These are phyloP conservation scores for Neospora caninum DNA, from an alignment of 169 alveolate genomes.

Conservation along the genomic window DNA sequence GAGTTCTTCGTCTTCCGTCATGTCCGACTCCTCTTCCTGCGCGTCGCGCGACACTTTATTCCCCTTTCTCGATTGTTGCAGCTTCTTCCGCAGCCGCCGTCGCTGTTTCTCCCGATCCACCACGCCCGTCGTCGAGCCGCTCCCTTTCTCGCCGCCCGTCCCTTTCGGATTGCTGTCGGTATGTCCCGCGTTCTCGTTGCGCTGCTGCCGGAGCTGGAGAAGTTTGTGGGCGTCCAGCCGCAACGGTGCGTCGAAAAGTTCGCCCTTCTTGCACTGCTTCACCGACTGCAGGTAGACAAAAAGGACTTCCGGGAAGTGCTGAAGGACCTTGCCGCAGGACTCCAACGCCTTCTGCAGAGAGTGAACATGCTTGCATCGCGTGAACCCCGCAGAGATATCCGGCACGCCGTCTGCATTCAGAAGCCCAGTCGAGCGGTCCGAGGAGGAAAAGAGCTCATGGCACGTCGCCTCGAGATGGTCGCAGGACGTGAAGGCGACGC, in stretches of 20 bases:
- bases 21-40: slow-evolving; percentile 10
- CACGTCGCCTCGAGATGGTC: slow-evolving; percentile 65
- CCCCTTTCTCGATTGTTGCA: slow-evolving; percentile 43
- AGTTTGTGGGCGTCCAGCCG: slow-evolving; percentile 83
- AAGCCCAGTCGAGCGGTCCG: slow-evolving; percentile 58
- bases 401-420: slow-evolving; percentile 66
- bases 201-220: slow-evolving; percentile 53
- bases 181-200: neutral
- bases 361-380: slow-evolving; percentile 72
- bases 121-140: neutral
- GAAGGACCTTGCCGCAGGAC: slow-evolving; percentile 77
- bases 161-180: slow-evolving; percentile 6
- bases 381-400: slow-evolving; percentile 68
- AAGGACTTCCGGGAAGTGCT: slow-evolving; percentile 86
- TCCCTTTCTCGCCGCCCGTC: slow-evolving; percentile 24
- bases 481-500: slow-evolving; percentile 52
- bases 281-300: slow-evolving; percentile 86
- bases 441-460: slow-evolving; percentile 63
- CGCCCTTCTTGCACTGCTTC: slow-evolving; percentile 89
- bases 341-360: slow-evolving; percentile 85
- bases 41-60: neutral
- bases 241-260: slow-evolving; percentile 88
- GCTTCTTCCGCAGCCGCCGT: slow-evolving; percentile 45
- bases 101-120: slow-evolving; percentile 39
- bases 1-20: slow-evolving; percentile 40